Evolutionary conservation across 164 flowering plant genomes (phyloP), one percentile per base, ranked within the genome.

Genomic region (Magnolia changhungtana): DNA sequence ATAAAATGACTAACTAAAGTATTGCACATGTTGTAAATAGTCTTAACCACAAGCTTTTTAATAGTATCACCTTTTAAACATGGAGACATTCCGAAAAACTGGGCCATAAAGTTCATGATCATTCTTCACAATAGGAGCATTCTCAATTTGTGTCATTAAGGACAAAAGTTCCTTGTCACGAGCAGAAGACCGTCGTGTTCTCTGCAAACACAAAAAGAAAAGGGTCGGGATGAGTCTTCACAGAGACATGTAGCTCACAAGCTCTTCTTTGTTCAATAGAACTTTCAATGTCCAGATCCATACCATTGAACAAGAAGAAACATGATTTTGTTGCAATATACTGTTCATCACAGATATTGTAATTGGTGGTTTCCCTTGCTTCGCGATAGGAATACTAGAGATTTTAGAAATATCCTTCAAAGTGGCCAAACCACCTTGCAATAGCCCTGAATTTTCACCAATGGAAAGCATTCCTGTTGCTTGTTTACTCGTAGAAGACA

Each of bases 151-250:
- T 55, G 1, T 31, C 67, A 52, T 75, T 55, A 29, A 66, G 18
- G 78, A 75, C 20, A 75, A 29, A n/a, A 75, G 72, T 61, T 75
- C 72, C 55, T 18, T 16, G 64, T 75, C 78, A 16, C 27, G 65
- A 21, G 21, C n/a, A 51, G 78, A 75, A n/a, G 78, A 67, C 78
- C 78, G 58, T n/a, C 58, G 72, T 4, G 78, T 67, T 69, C 29
- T 69, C 78, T 75, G 63, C 50, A 75, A 10, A 61, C 5, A n/a
- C 14, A 61, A 29, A 73, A 24, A 58, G 24, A 55, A 52, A 10
- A 61, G 8, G 74, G 37, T 14, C 74, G 20, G 63, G 14, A 59
- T 7, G 24, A 72, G 14, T 37, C 14, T 70, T 20, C 49, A 70
- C 1, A 70, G 31, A 45, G 23, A 21, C 13, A 66, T 27, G 8